phyloP scores from a whole-genome alignment of 306 rosid genomes.

The Arachis stenosperma region DNA sequence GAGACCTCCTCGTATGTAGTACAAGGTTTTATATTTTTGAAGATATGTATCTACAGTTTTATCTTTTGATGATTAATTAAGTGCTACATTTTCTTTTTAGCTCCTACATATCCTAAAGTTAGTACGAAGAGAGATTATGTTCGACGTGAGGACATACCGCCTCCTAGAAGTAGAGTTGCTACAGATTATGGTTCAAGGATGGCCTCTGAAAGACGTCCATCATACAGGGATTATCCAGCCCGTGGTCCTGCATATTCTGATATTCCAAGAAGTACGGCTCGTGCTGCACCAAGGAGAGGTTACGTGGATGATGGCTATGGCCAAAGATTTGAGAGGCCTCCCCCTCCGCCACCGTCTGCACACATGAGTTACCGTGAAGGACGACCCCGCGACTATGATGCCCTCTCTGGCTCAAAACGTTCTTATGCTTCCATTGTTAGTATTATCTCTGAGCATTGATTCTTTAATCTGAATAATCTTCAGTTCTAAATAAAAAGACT shows the following conservation, averaged over 20 bases:
- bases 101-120: slow-evolving; percentile 72
- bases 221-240: slow-evolving; percentile 76
- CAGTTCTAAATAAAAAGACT: neutral
- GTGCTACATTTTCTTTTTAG: slow-evolving; percentile 44
- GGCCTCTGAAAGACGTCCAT: slow-evolving; percentile 72
- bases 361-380: slow-evolving; percentile 79
- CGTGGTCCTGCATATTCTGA: slow-evolving; percentile 78
- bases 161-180: slow-evolving; percentile 79
- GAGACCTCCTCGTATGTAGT: slow-evolving; percentile 75
- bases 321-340: slow-evolving; percentile 86
- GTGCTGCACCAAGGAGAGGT: slow-evolving; percentile 73
- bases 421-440: slow-evolving; percentile 78
- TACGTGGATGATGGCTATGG: slow-evolving; percentile 85
- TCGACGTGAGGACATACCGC: slow-evolving; percentile 81
- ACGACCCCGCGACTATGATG: slow-evolving; percentile 87
- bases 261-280: slow-evolving; percentile 70
- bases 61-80: slow-evolving; percentile 2
- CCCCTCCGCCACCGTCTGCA: slow-evolving; percentile 70
- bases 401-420: slow-evolving; percentile 87
- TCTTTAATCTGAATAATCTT: neutral
- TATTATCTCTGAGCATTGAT: slow-evolving; percentile 21
- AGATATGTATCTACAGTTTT: neutral
- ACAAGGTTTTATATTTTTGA: neutral
- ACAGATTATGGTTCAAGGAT: slow-evolving; percentile 79
- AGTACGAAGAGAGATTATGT: slow-evolving; percentile 81